Conservation (phyloP, 257 asterid species). For the Nicotiana sylvestris region DNA sequence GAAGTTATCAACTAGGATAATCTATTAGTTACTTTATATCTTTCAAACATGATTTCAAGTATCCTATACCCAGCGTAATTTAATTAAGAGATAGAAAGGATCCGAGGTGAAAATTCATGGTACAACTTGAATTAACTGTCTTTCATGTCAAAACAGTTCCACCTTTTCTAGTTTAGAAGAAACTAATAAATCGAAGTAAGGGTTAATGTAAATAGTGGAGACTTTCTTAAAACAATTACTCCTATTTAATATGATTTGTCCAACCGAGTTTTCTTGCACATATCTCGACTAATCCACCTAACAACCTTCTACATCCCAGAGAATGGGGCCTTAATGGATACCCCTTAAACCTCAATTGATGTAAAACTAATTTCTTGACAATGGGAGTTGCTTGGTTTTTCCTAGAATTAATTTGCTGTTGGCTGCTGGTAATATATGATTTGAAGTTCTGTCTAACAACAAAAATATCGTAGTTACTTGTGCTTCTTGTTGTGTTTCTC, state of each 20-base stretch:
- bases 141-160: background rate
- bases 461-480: background rate
- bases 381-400: background rate
- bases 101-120: background rate
- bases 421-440: background rate
- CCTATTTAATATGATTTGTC: no score
- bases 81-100: background rate
- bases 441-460: background rate
- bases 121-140: background rate
- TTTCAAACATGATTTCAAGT: background rate
- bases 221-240: no score
- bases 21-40: background rate
- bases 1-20: background rate
- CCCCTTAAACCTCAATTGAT: background rate
- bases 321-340: background rate
- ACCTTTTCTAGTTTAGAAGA: background rate
- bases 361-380: background rate
- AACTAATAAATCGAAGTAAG: background rate
- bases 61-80: background rate
- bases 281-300: background rate
- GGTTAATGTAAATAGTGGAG: background rate
- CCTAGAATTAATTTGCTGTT: background rate
- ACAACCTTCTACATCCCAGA: background rate
- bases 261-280: background rate
- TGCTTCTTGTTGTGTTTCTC: background rate